Conservation (phyloP, 768 basidiomycete genomes). For the Panaeolus cyanescens region DNA sequence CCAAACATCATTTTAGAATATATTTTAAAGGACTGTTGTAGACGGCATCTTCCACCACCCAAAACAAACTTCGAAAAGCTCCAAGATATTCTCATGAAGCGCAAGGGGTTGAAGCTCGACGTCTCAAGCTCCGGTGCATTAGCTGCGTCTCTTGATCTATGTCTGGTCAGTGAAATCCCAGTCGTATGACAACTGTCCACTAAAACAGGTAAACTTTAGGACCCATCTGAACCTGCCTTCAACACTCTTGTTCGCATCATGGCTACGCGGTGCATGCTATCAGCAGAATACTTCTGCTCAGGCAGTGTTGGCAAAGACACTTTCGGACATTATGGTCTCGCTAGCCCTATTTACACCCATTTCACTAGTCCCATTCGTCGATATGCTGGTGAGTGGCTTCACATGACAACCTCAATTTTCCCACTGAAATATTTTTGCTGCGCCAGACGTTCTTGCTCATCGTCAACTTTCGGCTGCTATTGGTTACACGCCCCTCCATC, state of each 20-base stretch:
- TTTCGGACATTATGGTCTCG: constrained; percentile 98
- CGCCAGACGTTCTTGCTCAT: constrained; percentile 88
- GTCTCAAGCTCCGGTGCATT: constrained; percentile 90
- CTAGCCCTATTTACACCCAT: constrained; percentile 95
- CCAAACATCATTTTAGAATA: neutral
- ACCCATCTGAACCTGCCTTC: constrained; percentile 83
- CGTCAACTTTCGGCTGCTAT: constrained; percentile 93
- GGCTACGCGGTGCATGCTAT: constrained; percentile 98
- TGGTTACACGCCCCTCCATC: constrained; percentile 78
- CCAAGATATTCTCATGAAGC: constrained; percentile 87
- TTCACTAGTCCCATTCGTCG: constrained; percentile 97
- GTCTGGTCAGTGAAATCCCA: constrained; percentile 65
- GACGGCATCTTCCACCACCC: constrained; percentile 91
- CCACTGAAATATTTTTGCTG: neutral
- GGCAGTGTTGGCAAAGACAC: constrained; percentile 91
- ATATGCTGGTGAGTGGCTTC: constrained; percentile 71
- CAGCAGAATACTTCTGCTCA: constrained; percentile 97
- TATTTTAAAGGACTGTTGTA: constrained; percentile 24
- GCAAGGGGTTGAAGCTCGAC: constrained; percentile 80
- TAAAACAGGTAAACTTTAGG: constrained; percentile 43
- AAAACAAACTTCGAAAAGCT: constrained; percentile 93
- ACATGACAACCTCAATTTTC: neutral
- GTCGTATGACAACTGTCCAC: neutral
- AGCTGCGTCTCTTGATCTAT: constrained; percentile 85
- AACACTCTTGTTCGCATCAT: constrained; percentile 98